Evolutionary conservation across 352 stramenopile species (phyloP), one percentile per base, ranked within the genome.

Genomic region (Phytopythium cucurbitacearum): DNA sequence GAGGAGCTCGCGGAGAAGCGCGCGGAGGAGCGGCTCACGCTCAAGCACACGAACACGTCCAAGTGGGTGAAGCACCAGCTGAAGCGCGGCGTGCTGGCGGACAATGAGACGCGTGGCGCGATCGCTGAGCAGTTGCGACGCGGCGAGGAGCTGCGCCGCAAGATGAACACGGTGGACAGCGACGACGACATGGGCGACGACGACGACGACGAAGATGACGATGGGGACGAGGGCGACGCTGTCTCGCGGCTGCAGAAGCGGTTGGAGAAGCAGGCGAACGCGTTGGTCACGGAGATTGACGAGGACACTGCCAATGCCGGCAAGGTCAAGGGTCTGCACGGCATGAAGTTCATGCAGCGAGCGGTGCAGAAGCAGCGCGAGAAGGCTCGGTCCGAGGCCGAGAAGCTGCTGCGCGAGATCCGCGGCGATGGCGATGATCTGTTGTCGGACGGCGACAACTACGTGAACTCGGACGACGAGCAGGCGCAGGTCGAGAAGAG

Each of bases 281-380:
- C 80, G 35, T 63, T 94, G 21, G 73, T 94, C 8, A 85, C 75
- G 40, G 84, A 94, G 59, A 92, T 94, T 38, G 67, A 85, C 21
- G 61, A 71, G 3, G 80, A 90, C 48, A 64, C 82, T 10, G 67
- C 57, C 9, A 62, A 68, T 12, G 72, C 74, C 10, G 60, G 51
- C 5, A 73, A 94, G 57, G 74, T 77, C 16, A 83, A 83, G 40
- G 92, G 93, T 4, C 72, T 99, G 4, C 91, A 98, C 16, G 88
- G 96, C 49, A 96, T 99, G 81, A 96, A 97, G 46, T 99, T 99
- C 65, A 99, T 99, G 97, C 89, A 99, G 75, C 85, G 89, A 33
- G 96, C 95, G n/a, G 79, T 98, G 36, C 78, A 98, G 67, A 95
- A 94, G 61, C 95, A 99, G 71, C 79, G 94, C 44, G 82, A 97